Conservation (phyloP, 441 rosid species). For the Gossypium gossypioides region DNA sequence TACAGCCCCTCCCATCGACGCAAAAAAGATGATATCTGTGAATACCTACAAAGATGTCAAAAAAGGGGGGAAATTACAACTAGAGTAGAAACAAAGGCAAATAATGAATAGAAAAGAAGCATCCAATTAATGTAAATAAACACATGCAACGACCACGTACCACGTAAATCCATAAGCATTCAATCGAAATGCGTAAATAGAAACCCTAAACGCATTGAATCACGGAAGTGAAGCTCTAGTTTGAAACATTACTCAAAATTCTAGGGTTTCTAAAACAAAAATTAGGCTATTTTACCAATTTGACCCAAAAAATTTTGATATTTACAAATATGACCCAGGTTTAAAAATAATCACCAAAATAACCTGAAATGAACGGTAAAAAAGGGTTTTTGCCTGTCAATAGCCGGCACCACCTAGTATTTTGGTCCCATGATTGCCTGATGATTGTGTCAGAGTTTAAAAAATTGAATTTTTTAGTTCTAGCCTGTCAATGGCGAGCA, state of each 20-base stretch:
- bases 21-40: constrained; percentile 14
- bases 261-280: constrained; percentile 45
- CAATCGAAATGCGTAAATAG: constrained; percentile 23
- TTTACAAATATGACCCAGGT: no score
- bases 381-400: no score
- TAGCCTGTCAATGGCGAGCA: no score
- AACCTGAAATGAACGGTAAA: no score
- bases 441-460: no score
- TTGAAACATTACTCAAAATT: constrained; percentile 21
- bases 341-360: no score
- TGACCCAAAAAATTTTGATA: no score
- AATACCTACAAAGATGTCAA: constrained; percentile 16
- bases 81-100: background rate
- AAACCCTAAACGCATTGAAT: constrained; percentile 22
- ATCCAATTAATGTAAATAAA: constrained; percentile 14
- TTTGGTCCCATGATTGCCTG: no score
- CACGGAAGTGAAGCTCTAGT: constrained; percentile 20
- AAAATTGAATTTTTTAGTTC: no score
- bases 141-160: constrained; percentile 5
- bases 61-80: background rate
- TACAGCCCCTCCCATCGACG: constrained; percentile 37
- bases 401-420: no score
- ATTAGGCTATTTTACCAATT: no score
- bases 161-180: constrained; percentile 18
- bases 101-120: background rate